These are phyloP conservation scores for Colletotrichum higginsianum DNA, from an alignment of 2,329 filamentous ascomycete species.

Conservation along the genomic window DNA sequence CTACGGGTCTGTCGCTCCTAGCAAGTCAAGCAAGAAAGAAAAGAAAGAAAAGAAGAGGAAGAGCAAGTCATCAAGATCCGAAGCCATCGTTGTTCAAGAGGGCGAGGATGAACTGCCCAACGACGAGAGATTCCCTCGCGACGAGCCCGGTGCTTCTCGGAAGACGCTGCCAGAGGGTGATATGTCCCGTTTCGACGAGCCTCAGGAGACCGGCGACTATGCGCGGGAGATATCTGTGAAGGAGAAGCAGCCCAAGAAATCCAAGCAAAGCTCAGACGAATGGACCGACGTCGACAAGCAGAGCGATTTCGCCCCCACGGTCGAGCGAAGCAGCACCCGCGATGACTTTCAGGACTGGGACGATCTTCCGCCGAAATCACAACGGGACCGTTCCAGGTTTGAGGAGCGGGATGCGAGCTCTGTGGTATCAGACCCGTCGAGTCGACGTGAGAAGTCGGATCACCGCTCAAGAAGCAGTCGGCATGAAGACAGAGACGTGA, in stretches of 20 bases:
- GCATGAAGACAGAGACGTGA: slow-evolving; percentile 62
- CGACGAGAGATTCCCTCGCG: not conserved
- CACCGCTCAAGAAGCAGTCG: slow-evolving; percentile 55
- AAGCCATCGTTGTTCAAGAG: slow-evolving; percentile 49
- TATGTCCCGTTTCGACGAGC: slow-evolving; percentile 41
- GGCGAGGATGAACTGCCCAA: slow-evolving; percentile 41
- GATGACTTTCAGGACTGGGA: slow-evolving; percentile 26
- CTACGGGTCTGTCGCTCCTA: slow-evolving; percentile 45
- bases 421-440: slow-evolving; percentile 62
- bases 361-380: slow-evolving; percentile 35
- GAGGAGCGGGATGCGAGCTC: slow-evolving; percentile 65
- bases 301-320: slow-evolving; percentile 15
- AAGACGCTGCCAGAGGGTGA: slow-evolving; percentile 22
- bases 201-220: slow-evolving; percentile 42
- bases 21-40: slow-evolving; percentile 53
- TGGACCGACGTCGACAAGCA: slow-evolving; percentile 43
- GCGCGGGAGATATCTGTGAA: slow-evolving; percentile 49
- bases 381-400: slow-evolving; percentile 47
- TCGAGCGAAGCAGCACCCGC: slow-evolving; percentile 19
- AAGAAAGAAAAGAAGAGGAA: slow-evolving; percentile 53
- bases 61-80: slow-evolving; percentile 54
- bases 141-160: slow-evolving; percentile 13
- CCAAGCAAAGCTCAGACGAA: slow-evolving; percentile 41
- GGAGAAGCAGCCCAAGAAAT: slow-evolving; percentile 52
- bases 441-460: slow-evolving; percentile 52